Percentiles rank a stretch among this genome's conserved stretches.
These are phyloP conservation scores for Hirschioporus abietinus DNA, from an alignment of 768 basidiomycete species.

Conservation along the genomic window DNA sequence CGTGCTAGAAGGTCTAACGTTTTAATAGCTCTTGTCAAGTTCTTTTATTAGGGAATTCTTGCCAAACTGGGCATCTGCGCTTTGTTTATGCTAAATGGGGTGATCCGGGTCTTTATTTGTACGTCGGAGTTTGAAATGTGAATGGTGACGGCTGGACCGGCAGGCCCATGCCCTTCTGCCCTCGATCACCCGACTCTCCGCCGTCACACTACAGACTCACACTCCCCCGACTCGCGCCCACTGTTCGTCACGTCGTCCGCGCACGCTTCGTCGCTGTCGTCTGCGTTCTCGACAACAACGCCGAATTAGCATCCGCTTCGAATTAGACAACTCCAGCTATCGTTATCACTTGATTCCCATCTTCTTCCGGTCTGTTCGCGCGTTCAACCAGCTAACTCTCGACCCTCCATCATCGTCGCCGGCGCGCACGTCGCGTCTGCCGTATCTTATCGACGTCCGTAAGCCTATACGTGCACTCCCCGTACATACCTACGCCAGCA, in stretches of 20 bases:
- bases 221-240: not conserved
- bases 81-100: not conserved
- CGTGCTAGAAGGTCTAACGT: not conserved
- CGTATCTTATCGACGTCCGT: not conserved
- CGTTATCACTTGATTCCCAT: constrained; percentile 5
- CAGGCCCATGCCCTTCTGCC: not conserved
- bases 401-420: constrained; percentile 7
- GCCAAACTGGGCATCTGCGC: not conserved
- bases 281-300: constrained; percentile 5
- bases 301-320: constrained; percentile 1
- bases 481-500: not conserved
- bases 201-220: constrained; percentile 2
- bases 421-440: constrained; percentile 5
- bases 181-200: not conserved
- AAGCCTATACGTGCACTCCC: not conserved
- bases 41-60: not conserved
- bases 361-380: constrained; percentile 2
- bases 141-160: not conserved
- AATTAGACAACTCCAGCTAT: not conserved
- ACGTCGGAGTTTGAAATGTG: not conserved
- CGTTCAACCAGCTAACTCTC: constrained; percentile 4
- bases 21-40: not conserved
- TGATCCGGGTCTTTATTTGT: not conserved
- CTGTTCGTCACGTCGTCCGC: constrained; percentile 6
- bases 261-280: constrained; percentile 9